A percentile compares a stretch with the other conserved stretches of the same genome.
Conservation (phyloP, 257 asterid species). For the Solanum chaucha region DNA sequence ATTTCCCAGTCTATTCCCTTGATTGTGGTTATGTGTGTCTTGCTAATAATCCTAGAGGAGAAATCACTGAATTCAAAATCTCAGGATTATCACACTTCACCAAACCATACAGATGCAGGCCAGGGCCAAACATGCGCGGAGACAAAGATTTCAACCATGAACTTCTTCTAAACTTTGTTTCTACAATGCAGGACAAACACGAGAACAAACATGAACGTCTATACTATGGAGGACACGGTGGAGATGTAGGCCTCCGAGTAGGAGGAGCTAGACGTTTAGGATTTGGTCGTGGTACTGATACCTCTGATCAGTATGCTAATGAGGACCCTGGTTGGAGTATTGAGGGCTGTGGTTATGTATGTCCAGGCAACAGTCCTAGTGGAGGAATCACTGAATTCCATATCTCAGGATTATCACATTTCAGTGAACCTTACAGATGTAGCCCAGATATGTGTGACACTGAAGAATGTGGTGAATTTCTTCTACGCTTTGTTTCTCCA, state of each 20-base stretch:
- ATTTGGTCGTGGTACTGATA: background rate
- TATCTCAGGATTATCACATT: background rate
- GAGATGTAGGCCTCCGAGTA: background rate
- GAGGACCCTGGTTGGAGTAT: background rate
- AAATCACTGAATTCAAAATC: background rate
- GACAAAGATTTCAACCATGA: background rate
- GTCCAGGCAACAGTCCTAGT: background rate
- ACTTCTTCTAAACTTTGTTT: background rate
- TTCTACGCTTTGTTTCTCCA: background rate
- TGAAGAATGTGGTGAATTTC: background rate
- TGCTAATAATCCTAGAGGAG: background rate
- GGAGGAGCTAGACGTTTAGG: background rate
- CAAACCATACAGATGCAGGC: background rate
- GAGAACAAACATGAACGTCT: background rate
- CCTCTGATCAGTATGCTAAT: background rate
- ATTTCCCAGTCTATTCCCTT: background rate
- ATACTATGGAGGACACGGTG: background rate
- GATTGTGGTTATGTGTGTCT: background rate
- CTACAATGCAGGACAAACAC: background rate
- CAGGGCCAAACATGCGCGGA: background rate
- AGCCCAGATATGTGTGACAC: background rate
- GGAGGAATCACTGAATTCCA: background rate
- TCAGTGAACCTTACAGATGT: slow-evolving; percentile 1
- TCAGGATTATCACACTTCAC: background rate
- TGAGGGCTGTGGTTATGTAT: background rate